Conservation (phyloP, 257 asterid genomes). For the Nicotiana noctiflora region DNA sequence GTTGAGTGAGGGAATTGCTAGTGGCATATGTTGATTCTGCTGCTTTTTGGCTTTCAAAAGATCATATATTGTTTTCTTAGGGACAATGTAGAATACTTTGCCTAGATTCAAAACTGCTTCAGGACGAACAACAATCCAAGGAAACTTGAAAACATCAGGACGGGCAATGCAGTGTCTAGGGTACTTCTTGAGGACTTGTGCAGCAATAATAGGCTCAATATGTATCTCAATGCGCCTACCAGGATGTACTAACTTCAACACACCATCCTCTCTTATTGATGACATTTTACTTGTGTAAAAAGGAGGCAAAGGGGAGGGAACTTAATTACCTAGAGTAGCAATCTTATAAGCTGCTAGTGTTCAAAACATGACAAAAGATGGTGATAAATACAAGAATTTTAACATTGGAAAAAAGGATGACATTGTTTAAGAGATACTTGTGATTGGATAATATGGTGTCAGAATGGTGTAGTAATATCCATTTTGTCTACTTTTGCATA, state of each 20-base stretch:
- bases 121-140: constrained; percentile 57
- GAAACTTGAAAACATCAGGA: constrained; percentile 61
- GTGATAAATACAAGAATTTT: neutral
- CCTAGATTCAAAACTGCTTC: constrained; percentile 38
- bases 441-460: constrained; percentile 8
- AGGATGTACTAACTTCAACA: constrained; percentile 53
- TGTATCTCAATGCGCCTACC: constrained; percentile 33
- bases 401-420: neutral
- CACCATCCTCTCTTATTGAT: constrained; percentile 25
- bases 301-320: constrained; percentile 12
- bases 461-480: neutral
- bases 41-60: constrained; percentile 19
- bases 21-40: neutral
- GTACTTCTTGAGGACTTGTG: constrained; percentile 42
- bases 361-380: constrained; percentile 6
- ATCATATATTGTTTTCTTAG: constrained; percentile 18
- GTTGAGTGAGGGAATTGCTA: neutral
- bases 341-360: neutral
- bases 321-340: neutral
- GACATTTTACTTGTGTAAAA: constrained; percentile 16
- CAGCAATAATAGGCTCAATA: constrained; percentile 40
- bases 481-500: neutral
- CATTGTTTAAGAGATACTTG: neutral
- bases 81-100: constrained; percentile 34
- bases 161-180: constrained; percentile 56